Evolutionary conservation across 2,329 filamentous ascomycete species (phyloP).

Genomic region (Penicillium sp.): DNA sequence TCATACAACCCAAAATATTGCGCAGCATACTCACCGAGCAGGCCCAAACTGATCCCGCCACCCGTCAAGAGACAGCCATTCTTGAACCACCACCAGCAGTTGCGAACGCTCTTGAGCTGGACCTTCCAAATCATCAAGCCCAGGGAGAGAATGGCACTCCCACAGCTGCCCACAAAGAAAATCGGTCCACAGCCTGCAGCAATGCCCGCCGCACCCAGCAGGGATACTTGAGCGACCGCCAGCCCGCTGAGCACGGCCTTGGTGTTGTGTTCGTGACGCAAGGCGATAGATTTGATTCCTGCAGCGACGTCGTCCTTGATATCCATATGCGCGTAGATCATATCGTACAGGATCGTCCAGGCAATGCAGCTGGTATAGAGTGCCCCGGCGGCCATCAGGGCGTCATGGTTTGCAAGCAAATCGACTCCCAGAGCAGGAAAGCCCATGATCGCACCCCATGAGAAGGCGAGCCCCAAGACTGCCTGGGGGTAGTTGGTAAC

Average conservation of each 20-base stretch:
- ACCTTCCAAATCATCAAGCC: constrained; percentile 63
- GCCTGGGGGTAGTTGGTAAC: constrained; percentile 57
- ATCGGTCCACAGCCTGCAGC: constrained; percentile 58
- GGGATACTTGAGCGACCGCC: constrained; percentile 43
- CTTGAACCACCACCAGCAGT: constrained; percentile 67
- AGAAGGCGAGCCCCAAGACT: constrained; percentile 54
- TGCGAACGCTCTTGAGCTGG: constrained; percentile 56
- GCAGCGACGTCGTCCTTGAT: constrained; percentile 53
- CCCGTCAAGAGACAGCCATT: constrained; percentile 64
- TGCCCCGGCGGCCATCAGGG: constrained; percentile 41
- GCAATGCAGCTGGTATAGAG: constrained; percentile 51
- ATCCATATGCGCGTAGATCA: constrained; percentile 56
- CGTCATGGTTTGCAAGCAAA: constrained; percentile 41
- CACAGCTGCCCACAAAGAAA: constrained; percentile 61
- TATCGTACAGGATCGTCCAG: constrained; percentile 54
- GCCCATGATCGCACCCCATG: constrained; percentile 53
- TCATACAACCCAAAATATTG: constrained; percentile 32
- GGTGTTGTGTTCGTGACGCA: constrained; percentile 51
- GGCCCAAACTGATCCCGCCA: constrained; percentile 58
- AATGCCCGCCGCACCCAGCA: constrained; percentile 47
- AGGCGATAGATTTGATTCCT: constrained; percentile 54
- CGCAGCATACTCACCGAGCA: constrained; percentile 56
- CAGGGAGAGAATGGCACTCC: constrained; percentile 56
- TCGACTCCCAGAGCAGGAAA: constrained; percentile 50
- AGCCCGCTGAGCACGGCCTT: constrained; percentile 47